Evolutionary conservation across 345 rosid genomes (phyloP).

Genomic region (Mangifera indica): DNA sequence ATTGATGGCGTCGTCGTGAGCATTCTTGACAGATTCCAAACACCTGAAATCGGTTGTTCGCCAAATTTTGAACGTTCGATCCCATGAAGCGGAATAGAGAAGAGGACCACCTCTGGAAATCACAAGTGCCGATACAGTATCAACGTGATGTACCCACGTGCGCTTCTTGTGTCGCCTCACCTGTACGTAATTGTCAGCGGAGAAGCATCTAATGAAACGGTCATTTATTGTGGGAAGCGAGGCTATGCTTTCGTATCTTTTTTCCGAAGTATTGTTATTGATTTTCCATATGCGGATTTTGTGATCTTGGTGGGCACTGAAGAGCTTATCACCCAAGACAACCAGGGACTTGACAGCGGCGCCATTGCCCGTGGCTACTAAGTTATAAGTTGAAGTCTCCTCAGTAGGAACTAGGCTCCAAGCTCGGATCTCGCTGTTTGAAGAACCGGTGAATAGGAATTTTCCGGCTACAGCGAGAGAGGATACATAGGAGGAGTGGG

Average conservation of each 20-base stretch:
- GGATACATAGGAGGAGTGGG: conserved; percentile 51
- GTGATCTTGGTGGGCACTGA: conserved; percentile 74
- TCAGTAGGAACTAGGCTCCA: conserved; percentile 39
- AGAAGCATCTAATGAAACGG: conserved; percentile 44
- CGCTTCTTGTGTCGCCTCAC: conserved; percentile 67
- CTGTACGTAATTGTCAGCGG: conserved; percentile 51
- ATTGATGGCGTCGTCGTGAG: conserved; percentile 76
- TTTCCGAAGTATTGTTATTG: conserved; percentile 18
- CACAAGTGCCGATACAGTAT: conserved; percentile 63
- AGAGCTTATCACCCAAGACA: conserved; percentile 44
- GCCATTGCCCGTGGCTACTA: conserved; percentile 34
- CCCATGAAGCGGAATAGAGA: conserved; percentile 85
- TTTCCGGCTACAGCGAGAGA: conserved; percentile 46
- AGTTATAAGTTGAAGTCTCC: conserved; percentile 5
- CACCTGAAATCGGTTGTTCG: conserved; percentile 56
- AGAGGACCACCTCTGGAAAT: conserved; percentile 40
- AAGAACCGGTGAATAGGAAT: conserved; percentile 50
- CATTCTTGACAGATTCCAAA: conserved; percentile 53
- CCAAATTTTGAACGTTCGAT: conserved; percentile 72
- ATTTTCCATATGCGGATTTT: conserved; percentile 71
- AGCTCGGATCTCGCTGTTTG: conserved; percentile 48
- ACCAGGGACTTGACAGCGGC: conserved; percentile 58
- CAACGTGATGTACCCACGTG: conserved; percentile 82
- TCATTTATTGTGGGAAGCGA: conserved; percentile 64
- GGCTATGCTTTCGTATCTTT: conserved; percentile 40